Conservation (phyloP, 495 filamentous ascomycete genomes). For the Hypoxylon crocopeplum region DNA sequence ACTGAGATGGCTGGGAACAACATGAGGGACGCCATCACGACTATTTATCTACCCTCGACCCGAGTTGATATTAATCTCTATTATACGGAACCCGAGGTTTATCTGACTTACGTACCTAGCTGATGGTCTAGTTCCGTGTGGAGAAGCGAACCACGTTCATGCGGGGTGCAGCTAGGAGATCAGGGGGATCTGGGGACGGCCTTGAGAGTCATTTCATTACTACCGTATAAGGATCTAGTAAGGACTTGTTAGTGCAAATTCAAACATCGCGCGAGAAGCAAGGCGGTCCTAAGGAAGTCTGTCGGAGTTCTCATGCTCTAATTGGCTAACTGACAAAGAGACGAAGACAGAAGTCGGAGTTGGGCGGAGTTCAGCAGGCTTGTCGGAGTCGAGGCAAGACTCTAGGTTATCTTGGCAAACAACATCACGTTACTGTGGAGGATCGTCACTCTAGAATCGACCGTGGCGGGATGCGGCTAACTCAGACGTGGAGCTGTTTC, state of each 20-base stretch:
- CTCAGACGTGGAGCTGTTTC: conserved; percentile 1
- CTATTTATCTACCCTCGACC: conserved; percentile 21
- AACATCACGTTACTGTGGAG: neutral
- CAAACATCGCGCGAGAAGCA: neutral
- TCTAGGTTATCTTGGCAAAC: conserved; percentile 18
- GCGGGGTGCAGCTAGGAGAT: conserved; percentile 32
- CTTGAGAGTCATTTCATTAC: conserved; percentile 1
- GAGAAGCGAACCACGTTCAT: conserved; percentile 11
- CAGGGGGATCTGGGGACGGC: conserved; percentile 5
- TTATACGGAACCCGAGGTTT: neutral
- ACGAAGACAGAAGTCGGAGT: conserved; percentile 9
- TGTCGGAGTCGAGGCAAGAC: conserved; percentile 14
- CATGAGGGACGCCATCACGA: too few species aligned
- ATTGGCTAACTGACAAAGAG: conserved; percentile 6
- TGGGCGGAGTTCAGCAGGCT: conserved; percentile 11
- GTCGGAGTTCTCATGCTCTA: conserved; percentile 12
- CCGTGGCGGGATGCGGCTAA: conserved; percentile 10
- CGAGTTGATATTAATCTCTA: too few species aligned
- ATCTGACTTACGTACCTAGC: neutral
- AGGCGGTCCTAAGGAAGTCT: neutral
- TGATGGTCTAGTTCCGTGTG: conserved; percentile 23
- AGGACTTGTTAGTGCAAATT: neutral
- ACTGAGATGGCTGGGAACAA: too few species aligned
- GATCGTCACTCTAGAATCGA: neutral
- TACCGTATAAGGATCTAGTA: conserved; percentile 1